Base-by-base conservation (phyloP, 2,329 filamentous ascomycete species). In the Ilyonectria destructans region DNA sequence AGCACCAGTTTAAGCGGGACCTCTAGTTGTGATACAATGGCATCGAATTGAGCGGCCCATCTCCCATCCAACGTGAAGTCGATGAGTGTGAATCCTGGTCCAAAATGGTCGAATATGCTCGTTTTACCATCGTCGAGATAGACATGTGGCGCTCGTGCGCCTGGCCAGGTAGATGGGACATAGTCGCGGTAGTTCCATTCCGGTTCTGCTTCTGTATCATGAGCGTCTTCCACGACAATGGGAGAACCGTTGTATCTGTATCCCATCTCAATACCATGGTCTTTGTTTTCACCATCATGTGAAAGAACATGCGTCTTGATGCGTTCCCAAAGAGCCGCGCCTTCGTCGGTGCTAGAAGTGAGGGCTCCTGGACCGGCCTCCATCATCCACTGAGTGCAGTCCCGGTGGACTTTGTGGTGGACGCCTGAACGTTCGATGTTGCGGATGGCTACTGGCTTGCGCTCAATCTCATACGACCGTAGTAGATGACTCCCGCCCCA, bases 261-360 rank as follows among this genome's bases (percentile, higher is more conserved):
- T 3, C 68, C 76, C 69, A 79, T 65, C 61, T 78, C 77, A 26
- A 78, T 70, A 10, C 76, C 75, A n/a, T 65, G 68, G 26, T 75
- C 57, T 19, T 26, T 45, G 6, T 58, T 58, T 17, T 58, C 55
- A 9, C 40, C 40, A n/a, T 45, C n/a, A 13, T 58, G 35, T 10
- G 26, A 45, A 2, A 29, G 37, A 26, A 19, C 33, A n/a, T 58
- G 55, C 17, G 17, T 45, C 23, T n/a, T 45, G 19, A 43, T 40
- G 19, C 55, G 55, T 5, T 46, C 43, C 7, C 10, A 45, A n/a
- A 45, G 55, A 31, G 10, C 21, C n/a, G 35, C 52, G n/a, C 13
- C 37, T 13, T 21, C 31, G n/a, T 13, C n/a, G 19, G 35, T 56
- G n/a, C n/a, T 56, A n/a, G 33, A 37, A 33, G n/a, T 37, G 4